These are phyloP conservation scores for Nemania diffusa DNA, from an alignment of 2,329 filamentous ascomycete species.

Conservation along the genomic window DNA sequence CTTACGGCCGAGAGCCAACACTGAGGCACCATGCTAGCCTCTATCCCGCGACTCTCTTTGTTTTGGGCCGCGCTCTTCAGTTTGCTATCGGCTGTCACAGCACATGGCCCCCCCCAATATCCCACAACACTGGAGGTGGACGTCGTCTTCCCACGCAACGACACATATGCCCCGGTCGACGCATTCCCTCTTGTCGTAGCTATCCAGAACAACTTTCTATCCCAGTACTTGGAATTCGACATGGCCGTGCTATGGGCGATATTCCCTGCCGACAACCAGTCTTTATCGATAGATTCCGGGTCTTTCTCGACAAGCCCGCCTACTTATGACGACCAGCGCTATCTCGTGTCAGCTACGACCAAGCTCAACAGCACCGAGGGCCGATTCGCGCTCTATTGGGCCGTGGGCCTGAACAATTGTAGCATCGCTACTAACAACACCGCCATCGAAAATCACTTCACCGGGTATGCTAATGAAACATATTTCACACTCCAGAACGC, in stretches of 20 bases:
- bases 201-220: conserved; percentile 6
- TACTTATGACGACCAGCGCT: conserved; percentile 4
- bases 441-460: neutral
- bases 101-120: neutral
- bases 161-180: conserved; percentile 1
- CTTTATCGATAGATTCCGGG: neutral
- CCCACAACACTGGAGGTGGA: conserved; percentile 9
- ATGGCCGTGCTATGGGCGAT: neutral
- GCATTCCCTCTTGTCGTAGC: conserved; percentile 5
- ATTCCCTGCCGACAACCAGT: conserved; percentile 7
- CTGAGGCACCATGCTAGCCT: neutral
- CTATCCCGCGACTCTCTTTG: conserved; percentile 3
- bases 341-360: conserved; percentile 10
- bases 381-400: neutral
- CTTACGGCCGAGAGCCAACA: neutral
- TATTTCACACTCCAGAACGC: conserved; percentile 16
- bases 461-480: neutral
- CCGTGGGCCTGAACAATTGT: neutral
- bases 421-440: conserved; percentile 2
- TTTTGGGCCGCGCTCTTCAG: conserved; percentile 2
- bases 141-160: conserved; percentile 10
- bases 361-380: conserved; percentile 13
- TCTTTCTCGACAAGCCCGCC: neutral
- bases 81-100: conserved; percentile 2
- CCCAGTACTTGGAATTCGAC: conserved; percentile 5